phyloP scores from a whole-genome alignment of 2,329 filamentous ascomycete species.

The Chaetomium globosum region DNA sequence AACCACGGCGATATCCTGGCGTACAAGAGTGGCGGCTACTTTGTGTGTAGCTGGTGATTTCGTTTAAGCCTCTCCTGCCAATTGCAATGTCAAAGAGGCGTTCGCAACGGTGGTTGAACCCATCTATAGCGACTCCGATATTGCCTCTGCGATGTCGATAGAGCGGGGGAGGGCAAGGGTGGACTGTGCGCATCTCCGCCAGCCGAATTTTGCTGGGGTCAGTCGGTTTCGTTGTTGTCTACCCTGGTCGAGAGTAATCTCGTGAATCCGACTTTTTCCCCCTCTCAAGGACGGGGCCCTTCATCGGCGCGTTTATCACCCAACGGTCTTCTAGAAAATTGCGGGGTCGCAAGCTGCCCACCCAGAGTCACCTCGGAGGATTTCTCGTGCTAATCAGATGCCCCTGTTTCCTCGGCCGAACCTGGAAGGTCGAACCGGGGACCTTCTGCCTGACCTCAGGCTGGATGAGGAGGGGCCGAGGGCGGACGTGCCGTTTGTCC shows the following conservation, averaged over 20 bases:
- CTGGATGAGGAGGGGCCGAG: constrained; percentile 36
- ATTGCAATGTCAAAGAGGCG: constrained; percentile 32
- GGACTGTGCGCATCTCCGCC: constrained; percentile 35
- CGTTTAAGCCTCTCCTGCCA: constrained; percentile 34
- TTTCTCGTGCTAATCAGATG: constrained; percentile 51
- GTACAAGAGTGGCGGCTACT: constrained; percentile 24
- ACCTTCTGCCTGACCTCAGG: constrained; percentile 34
- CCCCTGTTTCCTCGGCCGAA: constrained; percentile 44
- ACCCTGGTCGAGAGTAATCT: constrained; percentile 49
- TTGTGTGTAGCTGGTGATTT: constrained; percentile 35
- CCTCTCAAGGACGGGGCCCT: constrained; percentile 40
- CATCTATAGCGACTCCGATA: constrained; percentile 37
- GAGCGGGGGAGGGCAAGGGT: constrained; percentile 16
- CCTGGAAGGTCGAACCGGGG: constrained; percentile 38
- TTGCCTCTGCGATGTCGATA: constrained; percentile 24
- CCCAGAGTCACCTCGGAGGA: constrained; percentile 49
- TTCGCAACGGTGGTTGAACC: constrained; percentile 32
- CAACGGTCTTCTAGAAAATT: constrained; percentile 54
- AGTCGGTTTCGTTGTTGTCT: constrained; percentile 29
- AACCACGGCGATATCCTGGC: constrained; percentile 25
- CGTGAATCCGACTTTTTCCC: constrained; percentile 50
- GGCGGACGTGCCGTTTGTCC: constrained; percentile 31
- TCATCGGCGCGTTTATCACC: constrained; percentile 46
- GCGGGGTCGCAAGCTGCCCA: constrained; percentile 46
- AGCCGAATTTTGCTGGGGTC: constrained; percentile 47